These are phyloP conservation scores for Butyriboletus loyo DNA, from an alignment of 768 basidiomycete genomes.

Conservation along the genomic window DNA sequence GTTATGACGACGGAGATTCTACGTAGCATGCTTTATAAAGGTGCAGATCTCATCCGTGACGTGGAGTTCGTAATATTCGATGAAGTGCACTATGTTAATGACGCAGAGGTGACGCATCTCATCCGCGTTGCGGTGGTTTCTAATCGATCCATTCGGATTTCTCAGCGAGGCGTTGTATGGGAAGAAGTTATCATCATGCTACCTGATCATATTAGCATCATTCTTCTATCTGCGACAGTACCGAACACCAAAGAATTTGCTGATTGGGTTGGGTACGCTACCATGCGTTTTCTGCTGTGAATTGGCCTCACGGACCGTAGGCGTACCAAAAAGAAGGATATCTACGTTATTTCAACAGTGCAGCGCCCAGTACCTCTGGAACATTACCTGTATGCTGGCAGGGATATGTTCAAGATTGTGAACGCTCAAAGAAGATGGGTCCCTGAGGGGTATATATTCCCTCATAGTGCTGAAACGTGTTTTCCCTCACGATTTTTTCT, in stretches of 20 bases:
- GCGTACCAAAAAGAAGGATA: slow-evolving; percentile 98
- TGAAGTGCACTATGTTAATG: slow-evolving; percentile 99
- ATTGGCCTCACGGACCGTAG: slow-evolving; percentile 39
- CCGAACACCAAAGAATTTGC: slow-evolving; percentile 98
- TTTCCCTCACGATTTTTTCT: slow-evolving; percentile 2
- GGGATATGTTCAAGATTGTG: slow-evolving; percentile 90
- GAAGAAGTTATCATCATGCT: slow-evolving; percentile 99
- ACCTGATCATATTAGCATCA: slow-evolving; percentile 97
- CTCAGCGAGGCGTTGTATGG: slow-evolving; percentile 96
- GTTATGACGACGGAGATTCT: slow-evolving; percentile 99
- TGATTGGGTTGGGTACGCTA: slow-evolving; percentile 93
- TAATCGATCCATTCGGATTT: slow-evolving; percentile 14
- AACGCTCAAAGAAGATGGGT: slow-evolving; percentile 68
- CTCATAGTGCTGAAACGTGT: neutral
- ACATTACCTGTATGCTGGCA: slow-evolving; percentile 94
- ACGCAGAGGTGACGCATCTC: slow-evolving; percentile 74
- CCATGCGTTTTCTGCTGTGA: slow-evolving; percentile 6
- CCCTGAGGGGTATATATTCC: slow-evolving; percentile 64
- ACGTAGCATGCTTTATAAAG: slow-evolving; percentile 97
- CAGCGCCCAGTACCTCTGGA: slow-evolving; percentile 97
- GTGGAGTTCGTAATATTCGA: slow-evolving; percentile 99
- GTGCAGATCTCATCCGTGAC: slow-evolving; percentile 96
- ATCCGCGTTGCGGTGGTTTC: neutral
- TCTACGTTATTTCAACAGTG: slow-evolving; percentile 96
- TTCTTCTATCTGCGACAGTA: slow-evolving; percentile 94